These are phyloP conservation scores for Cladobotryum protrusum DNA, from an alignment of 2,329 filamentous ascomycete genomes.

Conservation along the genomic window DNA sequence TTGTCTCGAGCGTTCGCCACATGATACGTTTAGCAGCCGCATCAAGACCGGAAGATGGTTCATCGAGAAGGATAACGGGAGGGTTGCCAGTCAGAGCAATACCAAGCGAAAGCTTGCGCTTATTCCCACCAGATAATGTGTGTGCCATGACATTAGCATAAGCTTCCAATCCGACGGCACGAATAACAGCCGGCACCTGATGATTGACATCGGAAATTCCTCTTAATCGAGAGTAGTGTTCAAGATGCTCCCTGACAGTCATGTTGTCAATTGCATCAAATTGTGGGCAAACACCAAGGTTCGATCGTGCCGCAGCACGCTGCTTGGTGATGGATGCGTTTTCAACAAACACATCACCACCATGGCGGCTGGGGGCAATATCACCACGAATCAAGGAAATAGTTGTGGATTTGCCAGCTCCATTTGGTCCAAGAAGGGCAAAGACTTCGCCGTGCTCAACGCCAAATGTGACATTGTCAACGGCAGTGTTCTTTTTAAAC, in stretches of 20 bases:
- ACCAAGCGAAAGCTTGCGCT: constrained; percentile 65
- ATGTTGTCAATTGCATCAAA: constrained; percentile 69
- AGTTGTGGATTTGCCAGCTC: constrained; percentile 68
- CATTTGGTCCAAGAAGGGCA: constrained; percentile 69
- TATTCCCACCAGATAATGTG: constrained; percentile 69
- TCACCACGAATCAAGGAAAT: constrained; percentile 70
- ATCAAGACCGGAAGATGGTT: constrained; percentile 68
- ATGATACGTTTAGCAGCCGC: constrained; percentile 67
- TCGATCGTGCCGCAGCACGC: constrained; percentile 54
- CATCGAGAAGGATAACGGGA: constrained; percentile 66
- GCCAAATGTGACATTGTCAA: constrained; percentile 66
- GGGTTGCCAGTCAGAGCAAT: constrained; percentile 74
- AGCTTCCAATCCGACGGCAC: constrained; percentile 56
- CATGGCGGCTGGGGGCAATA: constrained; percentile 48
- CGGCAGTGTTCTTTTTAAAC: constrained; percentile 58
- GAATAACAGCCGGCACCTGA: constrained; percentile 59
- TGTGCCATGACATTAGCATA: constrained; percentile 59
- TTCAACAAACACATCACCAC: constrained; percentile 63
- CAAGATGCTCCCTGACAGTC: constrained; percentile 65
- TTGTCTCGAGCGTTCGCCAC: constrained; percentile 63
- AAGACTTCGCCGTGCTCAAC: constrained; percentile 64
- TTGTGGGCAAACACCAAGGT: constrained; percentile 67
- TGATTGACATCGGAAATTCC: constrained; percentile 54
- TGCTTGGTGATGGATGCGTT: constrained; percentile 57
- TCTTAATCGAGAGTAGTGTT: constrained; percentile 66